A percentile compares a stretch with the other conserved stretches of the same genome.
phyloP scores from a whole-genome alignment of 2,329 filamentous ascomycete genomes.

The Aureobasidium sp. region DNA sequence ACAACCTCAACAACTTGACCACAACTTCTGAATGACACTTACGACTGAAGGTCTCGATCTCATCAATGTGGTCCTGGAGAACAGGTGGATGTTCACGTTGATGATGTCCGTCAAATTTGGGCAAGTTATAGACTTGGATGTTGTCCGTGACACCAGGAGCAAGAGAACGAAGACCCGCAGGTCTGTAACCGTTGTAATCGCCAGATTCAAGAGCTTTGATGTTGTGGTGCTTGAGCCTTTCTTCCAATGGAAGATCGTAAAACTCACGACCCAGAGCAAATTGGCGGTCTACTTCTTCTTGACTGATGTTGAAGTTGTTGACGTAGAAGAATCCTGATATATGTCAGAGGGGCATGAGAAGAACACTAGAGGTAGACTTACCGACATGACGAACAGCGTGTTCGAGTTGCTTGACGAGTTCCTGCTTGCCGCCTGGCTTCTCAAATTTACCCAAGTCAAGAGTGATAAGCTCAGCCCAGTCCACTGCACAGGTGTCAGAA shows the following conservation, averaged over 20 bases:
- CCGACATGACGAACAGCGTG: slow-evolving; percentile 36
- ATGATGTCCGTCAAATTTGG: slow-evolving; percentile 37
- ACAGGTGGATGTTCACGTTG: slow-evolving; percentile 36
- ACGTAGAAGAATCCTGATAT: slow-evolving; percentile 52
- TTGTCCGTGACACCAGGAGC: slow-evolving; percentile 35
- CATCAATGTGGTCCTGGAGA: slow-evolving; percentile 40
- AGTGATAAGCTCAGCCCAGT: slow-evolving; percentile 50
- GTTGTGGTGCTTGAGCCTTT: slow-evolving; percentile 49
- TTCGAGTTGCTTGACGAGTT: slow-evolving; percentile 45
- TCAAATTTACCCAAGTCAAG: slow-evolving; percentile 49
- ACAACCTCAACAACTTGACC: slow-evolving; percentile 48
- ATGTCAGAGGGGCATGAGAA: neutral
- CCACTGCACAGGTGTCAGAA: neutral
- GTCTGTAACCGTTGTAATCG: slow-evolving; percentile 22
- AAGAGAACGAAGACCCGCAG: slow-evolving; percentile 7
- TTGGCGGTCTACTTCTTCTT: slow-evolving; percentile 52
- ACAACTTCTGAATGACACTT: slow-evolving; percentile 48
- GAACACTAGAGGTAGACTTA: neutral
- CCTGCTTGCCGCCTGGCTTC: slow-evolving; percentile 45
- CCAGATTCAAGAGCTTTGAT: slow-evolving; percentile 20
- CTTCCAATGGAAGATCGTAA: slow-evolving; percentile 47
- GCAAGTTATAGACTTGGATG: slow-evolving; percentile 52
- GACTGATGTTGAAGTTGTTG: slow-evolving; percentile 52
- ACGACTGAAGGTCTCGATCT: slow-evolving; percentile 49
- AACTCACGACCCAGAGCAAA: slow-evolving; percentile 54